phyloP scores from a whole-genome alignment of 164 flowering plant species.

The Annona squamosa region DNA sequence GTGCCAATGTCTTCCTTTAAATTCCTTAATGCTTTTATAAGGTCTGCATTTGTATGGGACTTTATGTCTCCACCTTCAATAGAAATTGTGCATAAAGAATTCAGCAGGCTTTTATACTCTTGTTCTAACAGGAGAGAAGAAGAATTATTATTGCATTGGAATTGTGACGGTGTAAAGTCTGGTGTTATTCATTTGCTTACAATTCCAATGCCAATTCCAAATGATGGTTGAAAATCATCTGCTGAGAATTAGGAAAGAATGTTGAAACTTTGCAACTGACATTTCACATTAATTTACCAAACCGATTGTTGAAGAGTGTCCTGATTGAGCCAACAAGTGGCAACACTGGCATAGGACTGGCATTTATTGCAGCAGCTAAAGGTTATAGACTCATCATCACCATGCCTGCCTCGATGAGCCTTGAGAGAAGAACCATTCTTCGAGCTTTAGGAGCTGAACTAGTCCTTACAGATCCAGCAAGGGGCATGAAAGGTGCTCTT shows the following conservation, averaged over 20 bases:
- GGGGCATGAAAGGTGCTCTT: constrained; percentile 45
- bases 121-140: too few species aligned
- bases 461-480: constrained; percentile 41
- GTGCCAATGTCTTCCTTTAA: neutral
- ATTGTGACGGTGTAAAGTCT: too few species aligned
- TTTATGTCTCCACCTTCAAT: too few species aligned
- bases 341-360: constrained; percentile 58
- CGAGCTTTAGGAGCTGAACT: constrained; percentile 59
- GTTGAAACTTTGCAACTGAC: neutral
- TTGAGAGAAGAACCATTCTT: constrained; percentile 45
- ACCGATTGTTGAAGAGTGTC: constrained; percentile 30
- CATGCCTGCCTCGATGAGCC: constrained; percentile 47
- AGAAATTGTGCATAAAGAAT: too few species aligned
- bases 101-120: too few species aligned
- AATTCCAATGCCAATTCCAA: too few species aligned
- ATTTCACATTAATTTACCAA: neutral
- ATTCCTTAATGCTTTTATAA: neutral
- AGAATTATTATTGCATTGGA: too few species aligned
- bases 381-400: constrained; percentile 45
- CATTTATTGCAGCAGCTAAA: constrained; percentile 53
- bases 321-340: constrained; percentile 52
- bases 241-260: neutral
- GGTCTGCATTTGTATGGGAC: too few species aligned
- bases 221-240: too few species aligned
- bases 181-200: too few species aligned